These are phyloP conservation scores for Sporisorium exsertum DNA, from an alignment of 1,284 basidiomycete genomes.

Conservation along the genomic window DNA sequence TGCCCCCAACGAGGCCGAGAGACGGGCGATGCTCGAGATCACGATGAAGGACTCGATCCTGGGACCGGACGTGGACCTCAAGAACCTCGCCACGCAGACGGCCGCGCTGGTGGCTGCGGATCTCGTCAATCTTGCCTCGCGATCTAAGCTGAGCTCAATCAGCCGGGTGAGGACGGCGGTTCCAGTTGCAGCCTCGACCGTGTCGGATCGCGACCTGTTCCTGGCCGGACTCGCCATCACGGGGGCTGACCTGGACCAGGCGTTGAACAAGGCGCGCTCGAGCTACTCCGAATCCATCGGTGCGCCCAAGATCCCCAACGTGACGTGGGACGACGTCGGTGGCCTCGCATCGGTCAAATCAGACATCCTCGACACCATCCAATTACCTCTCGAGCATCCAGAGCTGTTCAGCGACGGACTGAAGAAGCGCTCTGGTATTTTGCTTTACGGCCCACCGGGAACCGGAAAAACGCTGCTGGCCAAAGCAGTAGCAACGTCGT, in stretches of 20 bases:
- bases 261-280: slow-evolving; percentile 80
- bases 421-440: slow-evolving; percentile 88
- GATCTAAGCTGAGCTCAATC: slow-evolving; percentile 76
- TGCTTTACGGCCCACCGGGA: slow-evolving; percentile 71
- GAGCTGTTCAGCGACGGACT: slow-evolving; percentile 92
- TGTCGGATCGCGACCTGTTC: slow-evolving; percentile 45
- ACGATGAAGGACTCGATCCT: slow-evolving; percentile 73
- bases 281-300: slow-evolving; percentile 93
- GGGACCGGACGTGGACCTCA: slow-evolving; percentile 82
- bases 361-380: slow-evolving; percentile 96
- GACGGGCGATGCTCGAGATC: slow-evolving; percentile 76
- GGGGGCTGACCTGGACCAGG: slow-evolving; percentile 79
- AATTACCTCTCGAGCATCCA: slow-evolving; percentile 92
- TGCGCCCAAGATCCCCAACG: slow-evolving; percentile 94
- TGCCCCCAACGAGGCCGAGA: slow-evolving; percentile 83
- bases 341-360: slow-evolving; percentile 88
- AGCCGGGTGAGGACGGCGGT: slow-evolving; percentile 72
- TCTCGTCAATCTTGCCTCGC: slow-evolving; percentile 78
- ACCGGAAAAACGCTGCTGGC: slow-evolving; percentile 72
- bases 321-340: slow-evolving; percentile 98
- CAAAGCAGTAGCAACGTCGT: slow-evolving; percentile 77
- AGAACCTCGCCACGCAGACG: slow-evolving; percentile 83
- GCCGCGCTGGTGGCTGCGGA: slow-evolving; percentile 91
- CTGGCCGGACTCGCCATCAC: slow-evolving; percentile 76
- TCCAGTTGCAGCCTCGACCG: slow-evolving; percentile 1